Conservation (phyloP, 306 rosid genomes). For the Sechiopsis laciniata region DNA sequence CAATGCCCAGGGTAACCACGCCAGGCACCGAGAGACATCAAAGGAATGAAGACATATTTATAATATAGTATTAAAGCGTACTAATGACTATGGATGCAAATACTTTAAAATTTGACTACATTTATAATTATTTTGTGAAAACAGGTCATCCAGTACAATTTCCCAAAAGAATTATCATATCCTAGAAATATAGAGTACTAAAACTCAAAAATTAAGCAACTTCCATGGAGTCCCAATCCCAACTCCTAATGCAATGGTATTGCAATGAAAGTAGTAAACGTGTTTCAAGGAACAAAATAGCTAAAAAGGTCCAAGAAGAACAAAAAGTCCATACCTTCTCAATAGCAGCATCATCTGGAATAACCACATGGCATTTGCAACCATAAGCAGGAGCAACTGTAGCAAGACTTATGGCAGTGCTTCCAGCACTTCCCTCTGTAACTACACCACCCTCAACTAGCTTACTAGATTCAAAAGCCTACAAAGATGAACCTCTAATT, state of each 20-base stretch:
- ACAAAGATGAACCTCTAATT: slow-evolving; percentile 13
- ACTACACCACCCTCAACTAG: slow-evolving; percentile 53
- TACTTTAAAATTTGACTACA: too few species aligned
- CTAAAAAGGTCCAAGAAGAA: slow-evolving; percentile 6
- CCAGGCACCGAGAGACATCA: too few species aligned
- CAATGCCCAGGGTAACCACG: too few species aligned
- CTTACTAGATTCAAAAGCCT: slow-evolving; percentile 76
- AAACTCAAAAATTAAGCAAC: neutral
- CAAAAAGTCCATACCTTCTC: slow-evolving; percentile 53
- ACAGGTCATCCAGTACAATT: too few species aligned
- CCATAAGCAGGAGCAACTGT: too few species aligned
- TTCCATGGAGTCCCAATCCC: neutral
- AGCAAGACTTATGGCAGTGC: too few species aligned
- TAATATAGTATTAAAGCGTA: too few species aligned
- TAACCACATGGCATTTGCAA: slow-evolving; percentile 34
- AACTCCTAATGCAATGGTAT: neutral
- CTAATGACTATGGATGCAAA: too few species aligned
- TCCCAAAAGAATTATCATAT: too few species aligned
- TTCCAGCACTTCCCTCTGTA: too few species aligned
- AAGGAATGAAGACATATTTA: too few species aligned
- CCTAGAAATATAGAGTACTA: neutral
- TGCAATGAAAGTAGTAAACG: neutral
- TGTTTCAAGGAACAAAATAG: neutral
- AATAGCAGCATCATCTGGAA: slow-evolving; percentile 43
- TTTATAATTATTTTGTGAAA: too few species aligned